These are phyloP conservation scores for Penstemon davidsonii DNA, from an alignment of 257 asterid genomes.

Conservation along the genomic window DNA sequence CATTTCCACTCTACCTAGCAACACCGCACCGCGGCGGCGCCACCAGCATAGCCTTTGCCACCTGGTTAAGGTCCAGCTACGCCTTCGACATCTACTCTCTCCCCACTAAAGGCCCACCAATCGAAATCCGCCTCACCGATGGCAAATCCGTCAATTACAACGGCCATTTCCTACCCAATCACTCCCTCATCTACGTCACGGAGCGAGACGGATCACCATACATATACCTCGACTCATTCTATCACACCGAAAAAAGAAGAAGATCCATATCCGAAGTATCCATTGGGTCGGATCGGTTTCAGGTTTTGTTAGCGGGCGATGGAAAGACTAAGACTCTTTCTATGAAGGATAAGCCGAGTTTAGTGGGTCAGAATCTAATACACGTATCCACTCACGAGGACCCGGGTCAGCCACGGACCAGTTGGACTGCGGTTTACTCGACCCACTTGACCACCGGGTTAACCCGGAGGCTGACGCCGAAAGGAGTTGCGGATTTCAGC, in stretches of 20 bases:
- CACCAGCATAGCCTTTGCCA: constrained; percentile 14
- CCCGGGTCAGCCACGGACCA: constrained; percentile 67
- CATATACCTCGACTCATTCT: constrained; percentile 56
- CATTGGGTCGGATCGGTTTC: constrained; percentile 42
- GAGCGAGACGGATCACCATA: constrained; percentile 71
- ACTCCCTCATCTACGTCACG: constrained; percentile 58
- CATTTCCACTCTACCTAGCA: not conserved
- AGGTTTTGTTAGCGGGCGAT: constrained; percentile 51
- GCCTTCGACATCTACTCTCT: constrained; percentile 34
- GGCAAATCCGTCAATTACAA: constrained; percentile 77
- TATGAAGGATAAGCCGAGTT: constrained; percentile 74
- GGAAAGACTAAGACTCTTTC: constrained; percentile 50
- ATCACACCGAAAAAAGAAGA: constrained; percentile 1
- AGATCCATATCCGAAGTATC: constrained; percentile 41
- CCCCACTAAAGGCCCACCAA: constrained; percentile 27
- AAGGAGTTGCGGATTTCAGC: constrained; percentile 72
- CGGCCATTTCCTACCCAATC: constrained; percentile 53
- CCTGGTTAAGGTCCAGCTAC: constrained; percentile 15
- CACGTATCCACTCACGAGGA: constrained; percentile 83
- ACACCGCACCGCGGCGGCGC: not conserved
- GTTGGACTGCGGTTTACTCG: constrained; percentile 91
- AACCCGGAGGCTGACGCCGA: constrained; percentile 72
- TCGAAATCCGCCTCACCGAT: constrained; percentile 66
- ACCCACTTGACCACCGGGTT: constrained; percentile 60
- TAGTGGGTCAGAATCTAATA: constrained; percentile 60